These are phyloP conservation scores for Pythium aristosporum DNA, from an alignment of 352 stramenopile species.

Conservation along the genomic window DNA sequence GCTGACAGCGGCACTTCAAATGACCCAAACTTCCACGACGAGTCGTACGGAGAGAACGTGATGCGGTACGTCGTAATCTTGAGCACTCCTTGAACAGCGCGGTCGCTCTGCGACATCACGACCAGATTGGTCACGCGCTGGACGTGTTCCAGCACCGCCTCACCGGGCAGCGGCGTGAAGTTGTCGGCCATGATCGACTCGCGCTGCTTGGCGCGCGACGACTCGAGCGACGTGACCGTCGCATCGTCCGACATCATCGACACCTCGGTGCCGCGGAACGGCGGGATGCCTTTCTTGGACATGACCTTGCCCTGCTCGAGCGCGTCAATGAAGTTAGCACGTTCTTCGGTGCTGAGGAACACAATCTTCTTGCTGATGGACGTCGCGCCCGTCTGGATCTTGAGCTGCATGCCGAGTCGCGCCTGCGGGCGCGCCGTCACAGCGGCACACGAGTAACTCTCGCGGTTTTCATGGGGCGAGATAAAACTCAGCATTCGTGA, in stretches of 20 bases:
- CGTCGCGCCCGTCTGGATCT: slow-evolving; percentile 78
- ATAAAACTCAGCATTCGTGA: slow-evolving; percentile 83
- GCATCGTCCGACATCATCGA: slow-evolving; percentile 21
- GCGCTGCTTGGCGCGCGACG: slow-evolving; percentile 40
- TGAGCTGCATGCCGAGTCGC: slow-evolving; percentile 77
- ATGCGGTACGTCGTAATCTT: slow-evolving; percentile 86
- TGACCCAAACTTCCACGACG: slow-evolving; percentile 81
- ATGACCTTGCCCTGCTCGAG: slow-evolving; percentile 85
- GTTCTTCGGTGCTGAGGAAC: slow-evolving; percentile 82
- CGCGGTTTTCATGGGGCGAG: slow-evolving; percentile 66
- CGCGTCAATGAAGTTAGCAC: slow-evolving; percentile 76
- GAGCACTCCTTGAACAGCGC: slow-evolving; percentile 77
- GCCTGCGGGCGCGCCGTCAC: slow-evolving; percentile 80
- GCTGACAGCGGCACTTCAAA: slow-evolving; percentile 81
- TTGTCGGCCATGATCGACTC: slow-evolving; percentile 33
- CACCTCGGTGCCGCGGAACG: slow-evolving; percentile 23
- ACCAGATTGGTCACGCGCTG: slow-evolving; percentile 86
- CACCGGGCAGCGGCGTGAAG: slow-evolving; percentile 42
- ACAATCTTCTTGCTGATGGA: slow-evolving; percentile 84
- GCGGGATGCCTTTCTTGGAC: slow-evolving; percentile 52
- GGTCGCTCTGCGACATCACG: slow-evolving; percentile 81
- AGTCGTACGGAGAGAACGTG: slow-evolving; percentile 83
- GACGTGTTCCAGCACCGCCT: slow-evolving; percentile 75
- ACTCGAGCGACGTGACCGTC: slow-evolving; percentile 27
- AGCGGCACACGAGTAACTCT: slow-evolving; percentile 79